phyloP scores from a whole-genome alignment of 108 stramenopile species.

The Nitzschia putrida region DNA sequence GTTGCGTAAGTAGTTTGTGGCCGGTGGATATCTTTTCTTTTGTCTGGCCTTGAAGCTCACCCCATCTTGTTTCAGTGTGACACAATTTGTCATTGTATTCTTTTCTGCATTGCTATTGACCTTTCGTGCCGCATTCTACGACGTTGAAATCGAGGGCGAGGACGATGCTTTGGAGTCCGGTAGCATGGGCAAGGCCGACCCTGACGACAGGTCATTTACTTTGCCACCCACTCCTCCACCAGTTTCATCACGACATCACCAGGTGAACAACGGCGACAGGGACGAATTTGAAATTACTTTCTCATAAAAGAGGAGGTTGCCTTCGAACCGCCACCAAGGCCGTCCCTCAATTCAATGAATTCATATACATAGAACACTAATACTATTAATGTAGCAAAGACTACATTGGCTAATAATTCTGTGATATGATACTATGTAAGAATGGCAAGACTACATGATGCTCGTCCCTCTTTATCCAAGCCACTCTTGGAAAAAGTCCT shows the following conservation, averaged over 20 bases:
- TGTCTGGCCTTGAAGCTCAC: background rate
- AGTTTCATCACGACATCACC: too few relatives aligned
- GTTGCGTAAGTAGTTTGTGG: conserved; percentile 14
- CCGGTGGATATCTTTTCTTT: background rate
- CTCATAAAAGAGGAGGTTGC: too few relatives aligned
- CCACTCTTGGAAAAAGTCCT: conserved; percentile 95
- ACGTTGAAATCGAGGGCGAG: conserved; percentile 16
- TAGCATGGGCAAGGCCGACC: background rate
- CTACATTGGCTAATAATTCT: background rate
- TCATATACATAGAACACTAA: background rate
- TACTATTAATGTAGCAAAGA: background rate
- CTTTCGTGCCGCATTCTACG: conserved; percentile 27
- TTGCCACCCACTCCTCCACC: too few relatives aligned
- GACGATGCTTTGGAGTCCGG: background rate
- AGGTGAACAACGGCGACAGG: too few relatives aligned
- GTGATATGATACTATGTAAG: background rate
- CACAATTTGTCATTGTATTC: conserved; percentile 38
- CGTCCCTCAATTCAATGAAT: too few relatives aligned
- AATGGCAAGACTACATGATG: background rate
- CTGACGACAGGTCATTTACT: background rate
- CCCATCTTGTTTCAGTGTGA: conserved; percentile 4
- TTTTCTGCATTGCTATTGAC: conserved; percentile 23
- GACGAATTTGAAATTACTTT: too few relatives aligned
- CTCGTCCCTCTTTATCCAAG: conserved; percentile 56
- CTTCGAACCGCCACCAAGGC: too few relatives aligned